These are phyloP conservation scores for Pestalotiopsis sp. DNA, from an alignment of 2,329 filamentous ascomycete species.

Conservation along the genomic window DNA sequence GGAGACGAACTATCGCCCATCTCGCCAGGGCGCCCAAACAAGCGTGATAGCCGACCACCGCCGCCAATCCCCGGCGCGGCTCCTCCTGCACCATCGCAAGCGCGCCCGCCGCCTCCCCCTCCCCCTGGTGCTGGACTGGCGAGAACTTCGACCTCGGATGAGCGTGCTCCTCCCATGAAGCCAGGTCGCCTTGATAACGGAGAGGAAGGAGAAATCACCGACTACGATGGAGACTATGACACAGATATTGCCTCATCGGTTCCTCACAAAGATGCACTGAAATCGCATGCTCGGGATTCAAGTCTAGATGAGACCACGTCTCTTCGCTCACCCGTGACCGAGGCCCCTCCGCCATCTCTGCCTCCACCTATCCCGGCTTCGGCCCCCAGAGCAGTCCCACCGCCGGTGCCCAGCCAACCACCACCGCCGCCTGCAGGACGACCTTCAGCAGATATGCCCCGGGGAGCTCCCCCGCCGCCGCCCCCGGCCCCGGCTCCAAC, in stretches of 20 bases:
- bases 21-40: constrained; percentile 45
- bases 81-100: constrained; percentile 53
- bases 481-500: constrained; percentile 35
- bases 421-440: constrained; percentile 48
- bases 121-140: constrained; percentile 56
- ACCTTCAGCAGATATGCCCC: constrained; percentile 71
- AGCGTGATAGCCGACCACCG: constrained; percentile 59
- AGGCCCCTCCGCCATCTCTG: constrained; percentile 42
- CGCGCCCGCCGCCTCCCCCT: constrained; percentile 68
- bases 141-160: constrained; percentile 63
- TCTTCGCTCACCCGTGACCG: constrained; percentile 56
- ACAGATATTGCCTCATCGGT: constrained; percentile 94
- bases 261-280: constrained; percentile 92
- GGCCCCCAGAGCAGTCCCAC: constrained; percentile 63
- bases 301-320: constrained; percentile 73
- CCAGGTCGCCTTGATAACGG: constrained; percentile 52
- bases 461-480: constrained; percentile 64
- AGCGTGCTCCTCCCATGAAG: constrained; percentile 43
- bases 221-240: constrained; percentile 97
- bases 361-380: constrained; percentile 60
- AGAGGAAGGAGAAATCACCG: constrained; percentile 79
- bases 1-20: constrained; percentile 38
- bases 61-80: constrained; percentile 62
- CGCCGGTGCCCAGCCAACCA: constrained; percentile 66
- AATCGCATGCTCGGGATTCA: constrained; percentile 75